phyloP scores from a whole-genome alignment of 352 stramenopile species.

The Thalassiosira hispida region DNA sequence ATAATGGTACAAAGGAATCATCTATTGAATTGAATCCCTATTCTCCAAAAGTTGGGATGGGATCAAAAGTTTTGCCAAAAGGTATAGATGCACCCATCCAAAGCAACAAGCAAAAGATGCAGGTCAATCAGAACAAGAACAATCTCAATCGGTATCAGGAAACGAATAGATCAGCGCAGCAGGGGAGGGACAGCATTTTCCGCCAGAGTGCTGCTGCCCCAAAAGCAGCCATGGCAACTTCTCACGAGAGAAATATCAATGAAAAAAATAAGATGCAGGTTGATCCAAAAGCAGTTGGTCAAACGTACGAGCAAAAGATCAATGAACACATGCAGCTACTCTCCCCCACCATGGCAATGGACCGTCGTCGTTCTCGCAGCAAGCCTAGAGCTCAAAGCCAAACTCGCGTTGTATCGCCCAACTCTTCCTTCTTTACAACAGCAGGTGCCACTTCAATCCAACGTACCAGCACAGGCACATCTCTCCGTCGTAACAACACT shows the following conservation, averaged over 20 bases:
- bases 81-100: too few species aligned
- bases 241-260: neutral
- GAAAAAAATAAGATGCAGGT: too few species aligned
- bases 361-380: constrained; percentile 24
- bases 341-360: constrained; percentile 27
- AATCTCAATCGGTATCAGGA: constrained; percentile 8
- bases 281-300: too few species aligned
- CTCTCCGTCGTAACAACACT: neutral
- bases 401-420: constrained; percentile 2
- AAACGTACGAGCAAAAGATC: neutral
- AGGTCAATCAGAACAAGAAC: constrained; percentile 10
- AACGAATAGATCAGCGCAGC: constrained; percentile 1
- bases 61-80: too few species aligned
- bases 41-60: constrained; percentile 5
- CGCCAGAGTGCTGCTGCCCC: neutral
- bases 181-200: constrained; percentile 1
- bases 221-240: neutral
- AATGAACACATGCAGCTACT: constrained; percentile 11
- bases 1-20: constrained; percentile 14
- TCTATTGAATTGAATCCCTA: constrained; percentile 27
- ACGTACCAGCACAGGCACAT: constrained; percentile 11
- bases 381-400: neutral
- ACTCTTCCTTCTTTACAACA: constrained; percentile 1
- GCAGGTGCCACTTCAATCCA: neutral
- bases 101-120: too few species aligned